Base-by-base conservation (phyloP, 345 rosid genomes). In the Excoecaria agallocha region DNA sequence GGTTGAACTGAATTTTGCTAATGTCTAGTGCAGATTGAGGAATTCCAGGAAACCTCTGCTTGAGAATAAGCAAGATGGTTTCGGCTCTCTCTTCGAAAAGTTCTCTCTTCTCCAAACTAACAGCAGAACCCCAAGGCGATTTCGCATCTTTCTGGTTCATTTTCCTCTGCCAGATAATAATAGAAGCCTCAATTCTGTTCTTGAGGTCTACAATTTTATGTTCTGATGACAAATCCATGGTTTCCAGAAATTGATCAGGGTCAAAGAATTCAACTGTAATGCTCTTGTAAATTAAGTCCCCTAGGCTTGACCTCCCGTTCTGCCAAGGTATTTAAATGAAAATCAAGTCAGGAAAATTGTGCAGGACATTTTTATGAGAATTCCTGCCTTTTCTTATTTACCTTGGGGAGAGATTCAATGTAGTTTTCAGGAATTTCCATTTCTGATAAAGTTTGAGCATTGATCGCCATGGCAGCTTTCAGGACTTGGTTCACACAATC, bases 391-490 rank as follows among this genome's bases (percentile, higher is more conserved):
- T 51, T 37, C 30, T 48, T 8, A 25, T 41, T 68, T 78, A 86
- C 98, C 92, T 91, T 93, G 13, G 98, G 97, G 55, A 91, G 94
- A 30, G 95, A 88, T 61, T 93, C 98, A 0, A 93, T 86, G 83
- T 93, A 93, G 84, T 78, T 89, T 68, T 93, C 95, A 5, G 98
- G 98, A 49, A 91, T 84, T 80, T 87, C 95, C 92, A 93, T 93
- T 81, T 91, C 98, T 46, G 91, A 84, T 10, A 93, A 76, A 78
- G 90, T 91, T 81, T 93, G 97, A 48, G 97, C 88, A 76, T 93
- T 93, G 74, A 93, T 93, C 0, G 98, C 98, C 97, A 93, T 93
- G 66, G 98, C 97, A 6, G 98, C 98, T 83, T 91, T 93, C 62
- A 91, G 92, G 24, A 93, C 97, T 70, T 93, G 98, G 76, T 90